These are phyloP conservation scores for Colletotrichum scovillei DNA, from an alignment of 2,329 filamentous ascomycete species.

Conservation along the genomic window DNA sequence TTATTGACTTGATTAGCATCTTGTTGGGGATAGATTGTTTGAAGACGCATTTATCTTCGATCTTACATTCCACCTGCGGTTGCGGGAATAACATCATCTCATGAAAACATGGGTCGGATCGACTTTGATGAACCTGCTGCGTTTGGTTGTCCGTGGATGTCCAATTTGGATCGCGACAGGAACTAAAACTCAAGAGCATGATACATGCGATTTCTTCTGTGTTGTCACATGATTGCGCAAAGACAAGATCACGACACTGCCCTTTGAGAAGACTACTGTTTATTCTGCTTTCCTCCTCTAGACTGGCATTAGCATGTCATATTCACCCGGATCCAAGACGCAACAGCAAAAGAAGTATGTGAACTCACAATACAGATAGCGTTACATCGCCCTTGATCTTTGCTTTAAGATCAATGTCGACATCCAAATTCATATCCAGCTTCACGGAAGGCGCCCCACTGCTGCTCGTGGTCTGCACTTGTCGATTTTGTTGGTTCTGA, in stretches of 20 bases:
- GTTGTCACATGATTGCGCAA: neutral
- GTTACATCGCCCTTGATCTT: slow-evolving; percentile 30
- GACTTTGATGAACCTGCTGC: neutral
- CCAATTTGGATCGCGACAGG: neutral
- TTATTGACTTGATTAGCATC: no score
- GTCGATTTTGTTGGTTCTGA: slow-evolving; percentile 14
- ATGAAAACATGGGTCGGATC: neutral
- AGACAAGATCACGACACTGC: neutral
- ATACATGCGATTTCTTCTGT: neutral
- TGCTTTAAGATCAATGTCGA: slow-evolving; percentile 33
- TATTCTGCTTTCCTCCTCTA: neutral
- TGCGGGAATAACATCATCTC: neutral
- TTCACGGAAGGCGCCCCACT: slow-evolving; percentile 24
- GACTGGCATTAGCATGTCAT: no score
- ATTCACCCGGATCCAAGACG: no score
- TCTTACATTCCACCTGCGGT: neutral
- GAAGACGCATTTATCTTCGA: neutral
- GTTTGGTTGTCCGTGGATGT: neutral
- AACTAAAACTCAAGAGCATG: neutral
- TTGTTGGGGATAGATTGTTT: neutral
- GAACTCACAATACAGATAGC: slow-evolving; percentile 25
- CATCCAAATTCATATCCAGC: slow-evolving; percentile 33
- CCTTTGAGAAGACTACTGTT: neutral
- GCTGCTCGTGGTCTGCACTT: slow-evolving; percentile 5
- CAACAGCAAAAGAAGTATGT: no score